Evolutionary conservation across 1,139 yeast genomes (phyloP), one percentile per base, ranked within the genome.

Genomic region (Suhomyces atakaporum): DNA sequence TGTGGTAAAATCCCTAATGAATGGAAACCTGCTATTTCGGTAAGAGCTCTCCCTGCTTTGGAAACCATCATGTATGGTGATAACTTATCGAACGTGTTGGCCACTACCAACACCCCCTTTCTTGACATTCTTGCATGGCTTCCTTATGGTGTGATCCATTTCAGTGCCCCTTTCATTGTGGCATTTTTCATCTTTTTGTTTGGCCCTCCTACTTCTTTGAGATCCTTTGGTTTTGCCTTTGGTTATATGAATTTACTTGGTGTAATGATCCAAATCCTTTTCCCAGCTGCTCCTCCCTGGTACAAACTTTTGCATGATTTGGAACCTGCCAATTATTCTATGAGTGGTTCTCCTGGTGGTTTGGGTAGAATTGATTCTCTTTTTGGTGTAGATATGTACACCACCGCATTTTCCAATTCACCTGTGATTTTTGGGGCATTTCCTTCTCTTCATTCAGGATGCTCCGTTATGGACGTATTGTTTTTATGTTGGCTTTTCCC

Each of bases 231-330:
- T 4, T 87, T 89, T 69, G 94, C 97, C 7, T 89, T 92, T 65
- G 99, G 99, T n/a, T 90, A 86, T 68, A 85, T 92, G 94, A 92
- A 90, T 63, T 67, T 89, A 49, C 57, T 79, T 32, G 98, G 97
- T 29, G 97, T 92, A 16, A 56, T 70, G 31, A 76, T 78, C 41
- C 98, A 92, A 65, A 75, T 88, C 46, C 49, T 80, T 19, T 89
- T 88, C 60, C 97, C 98, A 3, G 88, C 95, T 34, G 97, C 98
- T 42, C 96, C 99, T 22, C 99, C 99, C 23, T 92, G 99, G 99
- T 92, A 94, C 60, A 89, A 89, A 58, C 79, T 79, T 46, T 63
- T 82, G 35, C 82, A 92, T 57, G 97, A 96, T 1, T 73, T 90
- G 45, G 80, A 81, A 44, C 95, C 96, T 15, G 98, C 98, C 5